A percentile compares a stretch with the other conserved stretches of the same genome.
Conservation (phyloP, 2,329 filamentous ascomycete species). For the Teratosphaeria gauchensis region DNA sequence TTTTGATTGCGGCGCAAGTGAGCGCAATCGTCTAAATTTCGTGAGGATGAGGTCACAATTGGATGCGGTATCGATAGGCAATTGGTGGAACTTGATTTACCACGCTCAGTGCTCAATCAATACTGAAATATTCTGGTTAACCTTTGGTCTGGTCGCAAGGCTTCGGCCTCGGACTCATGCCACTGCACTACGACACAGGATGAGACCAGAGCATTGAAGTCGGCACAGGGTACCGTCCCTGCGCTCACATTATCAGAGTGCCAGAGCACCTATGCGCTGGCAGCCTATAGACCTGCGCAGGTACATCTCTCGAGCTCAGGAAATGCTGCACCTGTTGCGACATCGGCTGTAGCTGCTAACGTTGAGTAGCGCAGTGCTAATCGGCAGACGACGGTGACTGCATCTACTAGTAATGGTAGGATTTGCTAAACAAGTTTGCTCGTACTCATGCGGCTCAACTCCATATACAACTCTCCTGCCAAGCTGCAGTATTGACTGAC, state of each 20-base stretch:
- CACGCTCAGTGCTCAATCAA: not conserved
- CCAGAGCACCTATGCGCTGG: not conserved
- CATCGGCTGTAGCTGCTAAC: not conserved
- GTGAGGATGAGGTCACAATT: not conserved
- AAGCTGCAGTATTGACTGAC: not conserved
- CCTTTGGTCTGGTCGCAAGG: no score
- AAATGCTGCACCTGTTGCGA: not conserved
- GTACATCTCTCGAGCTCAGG: not conserved
- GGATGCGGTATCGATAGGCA: not conserved
- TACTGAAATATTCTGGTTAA: no score
- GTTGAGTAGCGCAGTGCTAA: not conserved
- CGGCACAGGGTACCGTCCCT: no score
- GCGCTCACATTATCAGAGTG: no score
- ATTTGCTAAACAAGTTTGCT: not conserved
- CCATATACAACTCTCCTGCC: not conserved
- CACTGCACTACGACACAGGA: no score
- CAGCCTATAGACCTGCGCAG: not conserved
- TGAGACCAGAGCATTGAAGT: no score
- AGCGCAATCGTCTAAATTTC: not conserved
- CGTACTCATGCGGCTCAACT: not conserved
- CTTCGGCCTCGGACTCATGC: no score
- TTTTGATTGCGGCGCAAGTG: not conserved
- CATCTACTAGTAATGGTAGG: not conserved
- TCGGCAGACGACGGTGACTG: not conserved
- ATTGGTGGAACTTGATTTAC: not conserved